Conservation (phyloP, 805 yeast genomes). For the Metschnikowia chrysomelidarum region DNA sequence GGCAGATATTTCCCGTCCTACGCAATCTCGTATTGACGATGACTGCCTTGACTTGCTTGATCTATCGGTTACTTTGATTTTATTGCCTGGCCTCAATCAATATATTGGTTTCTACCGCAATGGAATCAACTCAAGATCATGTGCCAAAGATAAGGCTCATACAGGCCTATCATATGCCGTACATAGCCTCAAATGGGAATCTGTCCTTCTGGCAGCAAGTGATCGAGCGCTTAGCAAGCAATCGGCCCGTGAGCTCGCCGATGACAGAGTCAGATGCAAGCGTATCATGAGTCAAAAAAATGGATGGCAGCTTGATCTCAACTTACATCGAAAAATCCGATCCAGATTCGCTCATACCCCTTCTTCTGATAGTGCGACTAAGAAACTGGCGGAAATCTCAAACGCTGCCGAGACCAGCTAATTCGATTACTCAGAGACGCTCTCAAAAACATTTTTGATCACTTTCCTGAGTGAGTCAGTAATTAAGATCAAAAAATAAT, state of each 20-base stretch:
- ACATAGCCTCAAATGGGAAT: conserved; percentile 51
- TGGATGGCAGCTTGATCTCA: conserved; percentile 34
- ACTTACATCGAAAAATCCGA: too few relatives aligned
- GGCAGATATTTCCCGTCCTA: conserved; percentile 27
- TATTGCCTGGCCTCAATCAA: conserved; percentile 65
- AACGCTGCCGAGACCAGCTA: too few relatives aligned
- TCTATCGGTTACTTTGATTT: conserved; percentile 52
- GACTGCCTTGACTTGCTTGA: conserved; percentile 35
- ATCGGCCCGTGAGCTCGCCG: conserved; percentile 25
- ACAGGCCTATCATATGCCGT: conserved; percentile 78
- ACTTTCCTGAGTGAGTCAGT: too few relatives aligned
- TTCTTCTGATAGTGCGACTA: too few relatives aligned
- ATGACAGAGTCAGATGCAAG: conserved; percentile 20
- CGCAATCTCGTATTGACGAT: conserved; percentile 13
- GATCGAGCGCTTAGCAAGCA: conserved; percentile 31
- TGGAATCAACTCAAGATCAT: conserved; percentile 71
- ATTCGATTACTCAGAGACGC: too few relatives aligned
- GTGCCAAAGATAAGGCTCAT: conserved; percentile 57
- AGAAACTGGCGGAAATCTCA: too few relatives aligned
- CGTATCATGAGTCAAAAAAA: conserved; percentile 19
- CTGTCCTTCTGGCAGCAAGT: conserved; percentile 26
- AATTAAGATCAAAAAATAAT: too few relatives aligned
- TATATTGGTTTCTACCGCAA: conserved; percentile 67
- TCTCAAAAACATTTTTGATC: too few relatives aligned
- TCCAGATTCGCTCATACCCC: too few relatives aligned